Conservation (phyloP, 164 flowering plant species). For the Platanus orientalis region DNA sequence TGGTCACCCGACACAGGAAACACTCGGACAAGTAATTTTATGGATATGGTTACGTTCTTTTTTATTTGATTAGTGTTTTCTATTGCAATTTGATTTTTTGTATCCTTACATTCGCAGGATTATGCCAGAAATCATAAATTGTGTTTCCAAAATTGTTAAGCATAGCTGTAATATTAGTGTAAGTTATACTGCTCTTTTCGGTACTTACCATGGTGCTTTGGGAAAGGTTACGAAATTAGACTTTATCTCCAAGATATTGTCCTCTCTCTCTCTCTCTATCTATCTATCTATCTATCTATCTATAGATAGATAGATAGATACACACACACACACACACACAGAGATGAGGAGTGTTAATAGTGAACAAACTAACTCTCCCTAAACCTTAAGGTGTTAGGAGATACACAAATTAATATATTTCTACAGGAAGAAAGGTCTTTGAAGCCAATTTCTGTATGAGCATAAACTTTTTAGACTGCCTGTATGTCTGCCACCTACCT, state of each 20-base stretch:
- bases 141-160: constrained; percentile 47
- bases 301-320: no score
- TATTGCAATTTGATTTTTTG: constrained; percentile 8
- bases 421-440: no score
- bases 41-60: constrained; percentile 2
- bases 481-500: background rate
- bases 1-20: constrained; percentile 72
- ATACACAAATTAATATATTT: no score
- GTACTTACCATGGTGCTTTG: no score
- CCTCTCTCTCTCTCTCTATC: no score
- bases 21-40: constrained; percentile 57
- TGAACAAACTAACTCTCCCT: no score
- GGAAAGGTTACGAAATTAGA: background rate
- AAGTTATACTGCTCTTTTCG: constrained; percentile 20
- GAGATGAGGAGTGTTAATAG: no score
- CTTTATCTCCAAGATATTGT: no score
- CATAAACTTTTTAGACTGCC: background rate
- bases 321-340: no score
- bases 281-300: no score
- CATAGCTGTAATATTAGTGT: constrained; percentile 47
- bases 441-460: no score
- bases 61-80: background rate
- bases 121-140: constrained; percentile 57
- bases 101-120: constrained; percentile 38
- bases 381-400: no score